Evolutionary conservation across 306 rosid genomes (phyloP), one percentile per base, ranked within the genome.

Genomic region (Hylodesmum podocarpum): DNA sequence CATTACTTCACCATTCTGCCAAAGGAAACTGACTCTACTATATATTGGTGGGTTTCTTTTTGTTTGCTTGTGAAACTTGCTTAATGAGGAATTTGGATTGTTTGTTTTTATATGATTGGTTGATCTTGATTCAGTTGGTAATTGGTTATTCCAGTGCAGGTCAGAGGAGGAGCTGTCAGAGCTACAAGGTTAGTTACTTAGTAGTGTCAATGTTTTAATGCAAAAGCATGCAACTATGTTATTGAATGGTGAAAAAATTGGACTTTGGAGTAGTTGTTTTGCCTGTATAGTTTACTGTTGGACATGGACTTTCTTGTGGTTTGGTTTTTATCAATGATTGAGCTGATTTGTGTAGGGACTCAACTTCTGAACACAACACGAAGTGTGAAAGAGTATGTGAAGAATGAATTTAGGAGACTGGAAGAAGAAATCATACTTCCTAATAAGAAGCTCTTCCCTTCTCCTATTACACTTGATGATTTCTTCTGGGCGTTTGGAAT

Each of bases 401-500:
- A 77, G 86, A 90, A 28, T 76, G 97, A 95, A 71, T 92, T 87
- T 84, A 70, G 58, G 54, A 95, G 80, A 82, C 82, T 92, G 78
- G 92, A 95, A 80, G 85, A 86, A 84, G 95, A 92, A 80, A 87
- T 89, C 66, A 82, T 95, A 66, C 89, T 89, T 54, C 92, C 93
- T 21, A 86, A 90, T 82, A 85, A 89, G 84, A 68, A 80, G 77
- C 88, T 95, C 72, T 95, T 95, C 74, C 96, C 98, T 46, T 81
- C 83, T 78, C 86, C 91, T 21, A 82, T 95, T 61, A 92, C 97
- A 54, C 71, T 92, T 79, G 93, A 95, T 25, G 98, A 95, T 78
- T 95, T 92, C 93, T 89, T 88, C 54, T 95, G 98, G 98, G 98
- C 96, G 28, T 95, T 95, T 74, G 98, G 97, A 29, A 90, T 95